A percentile compares a stretch with the other conserved stretches of the same genome.
These are phyloP conservation scores for Schizosaccharomyces pombe DNA, from an alignment of 805 yeast species.

Conservation along the genomic window DNA sequence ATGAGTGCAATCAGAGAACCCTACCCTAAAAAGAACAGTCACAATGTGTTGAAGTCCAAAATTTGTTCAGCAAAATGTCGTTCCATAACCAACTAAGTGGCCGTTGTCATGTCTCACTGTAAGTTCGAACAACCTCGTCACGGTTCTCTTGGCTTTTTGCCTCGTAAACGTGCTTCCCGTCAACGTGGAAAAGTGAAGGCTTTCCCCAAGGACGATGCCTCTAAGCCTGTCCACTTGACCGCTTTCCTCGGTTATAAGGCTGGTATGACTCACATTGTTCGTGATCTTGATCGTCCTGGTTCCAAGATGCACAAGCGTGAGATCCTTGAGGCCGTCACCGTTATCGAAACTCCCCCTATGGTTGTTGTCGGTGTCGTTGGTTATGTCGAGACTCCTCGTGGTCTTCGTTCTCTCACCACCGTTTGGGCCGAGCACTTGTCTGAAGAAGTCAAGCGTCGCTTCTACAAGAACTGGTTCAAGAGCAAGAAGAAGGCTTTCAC, in stretches of 20 bases:
- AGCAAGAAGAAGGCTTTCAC: constrained; percentile 99
- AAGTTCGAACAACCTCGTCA: constrained; percentile 99
- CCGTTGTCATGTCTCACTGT: constrained; percentile 79
- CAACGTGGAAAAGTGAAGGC: constrained; percentile 98
- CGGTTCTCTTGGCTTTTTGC: constrained; percentile 98
- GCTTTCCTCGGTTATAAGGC: constrained; percentile 82
- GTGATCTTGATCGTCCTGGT: constrained; percentile 99
- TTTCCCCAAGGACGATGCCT: constrained; percentile 94
- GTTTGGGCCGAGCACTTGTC: constrained; percentile 99
- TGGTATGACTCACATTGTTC: constrained; percentile 99
- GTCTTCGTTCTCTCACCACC: constrained; percentile 96
- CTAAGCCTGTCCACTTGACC: constrained; percentile 95
- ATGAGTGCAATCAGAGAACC: too few relatives aligned
- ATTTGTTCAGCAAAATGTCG: background rate
- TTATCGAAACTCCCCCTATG: constrained; percentile 96
- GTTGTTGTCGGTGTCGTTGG: constrained; percentile 99
- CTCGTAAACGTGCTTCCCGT: constrained; percentile 98
- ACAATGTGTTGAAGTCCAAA: background rate
- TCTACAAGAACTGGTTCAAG: constrained; percentile 99
- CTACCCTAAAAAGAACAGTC: background rate
- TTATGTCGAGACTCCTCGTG: constrained; percentile 99
- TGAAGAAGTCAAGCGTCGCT: constrained; percentile 98
- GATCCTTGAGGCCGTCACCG: constrained; percentile 97
- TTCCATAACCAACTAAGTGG: background rate
- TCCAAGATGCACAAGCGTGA: constrained; percentile 99